phyloP scores from a whole-genome alignment of 2,329 filamentous ascomycete species.

The Penicillium nordicum region DNA sequence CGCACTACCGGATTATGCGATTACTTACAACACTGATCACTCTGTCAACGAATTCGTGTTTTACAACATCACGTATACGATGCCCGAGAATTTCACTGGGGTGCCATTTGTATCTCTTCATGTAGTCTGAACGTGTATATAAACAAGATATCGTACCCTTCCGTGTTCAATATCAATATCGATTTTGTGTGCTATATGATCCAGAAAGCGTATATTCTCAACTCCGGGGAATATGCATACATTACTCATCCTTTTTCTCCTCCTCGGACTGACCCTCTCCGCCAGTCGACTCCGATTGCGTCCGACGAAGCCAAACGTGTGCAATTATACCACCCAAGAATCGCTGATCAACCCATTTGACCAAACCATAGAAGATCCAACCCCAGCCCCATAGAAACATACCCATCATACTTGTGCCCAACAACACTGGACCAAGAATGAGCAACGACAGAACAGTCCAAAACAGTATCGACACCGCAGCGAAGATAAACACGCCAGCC shows the following conservation, averaged over 20 bases:
- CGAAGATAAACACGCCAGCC: slow-evolving; percentile 33
- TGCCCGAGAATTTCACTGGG: slow-evolving; percentile 10
- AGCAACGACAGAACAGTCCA: slow-evolving; percentile 32
- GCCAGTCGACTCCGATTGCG: neutral
- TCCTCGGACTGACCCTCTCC: neutral
- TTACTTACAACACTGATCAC: slow-evolving; percentile 16
- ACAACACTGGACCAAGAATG: slow-evolving; percentile 30
- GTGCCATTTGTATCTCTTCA: slow-evolving; percentile 11
- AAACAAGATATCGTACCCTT: neutral
- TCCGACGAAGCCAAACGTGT: slow-evolving; percentile 21
- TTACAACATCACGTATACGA: slow-evolving; percentile 19
- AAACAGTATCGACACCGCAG: slow-evolving; percentile 29
- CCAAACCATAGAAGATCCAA: slow-evolving; percentile 28
- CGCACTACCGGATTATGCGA: slow-evolving; percentile 9
- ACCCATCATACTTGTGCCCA: slow-evolving; percentile 30
- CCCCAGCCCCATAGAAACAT: slow-evolving; percentile 31
- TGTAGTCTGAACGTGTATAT: neutral
- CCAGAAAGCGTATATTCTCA: neutral
- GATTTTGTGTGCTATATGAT: neutral
- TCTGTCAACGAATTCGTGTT: slow-evolving; percentile 18
- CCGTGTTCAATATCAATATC: neutral
- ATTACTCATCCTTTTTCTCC: neutral
- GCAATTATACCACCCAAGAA: slow-evolving; percentile 27
- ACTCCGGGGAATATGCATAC: neutral
- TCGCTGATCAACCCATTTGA: slow-evolving; percentile 25